Conservation (phyloP, 1,284 basidiomycete genomes). For the Inonotus hispidus region DNA sequence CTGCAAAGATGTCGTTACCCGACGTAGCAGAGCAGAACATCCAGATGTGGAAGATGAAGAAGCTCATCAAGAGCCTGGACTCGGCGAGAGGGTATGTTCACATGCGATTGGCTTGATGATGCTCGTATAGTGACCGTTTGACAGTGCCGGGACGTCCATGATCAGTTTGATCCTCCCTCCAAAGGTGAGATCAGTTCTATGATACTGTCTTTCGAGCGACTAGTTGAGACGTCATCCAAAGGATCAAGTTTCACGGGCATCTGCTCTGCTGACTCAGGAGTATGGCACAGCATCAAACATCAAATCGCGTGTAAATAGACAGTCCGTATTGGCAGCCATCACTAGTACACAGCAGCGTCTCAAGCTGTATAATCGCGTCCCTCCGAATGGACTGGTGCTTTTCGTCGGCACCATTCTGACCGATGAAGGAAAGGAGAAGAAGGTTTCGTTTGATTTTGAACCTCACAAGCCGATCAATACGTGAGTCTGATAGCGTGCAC, state of each 20-base stretch:
- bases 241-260: constrained; percentile 95
- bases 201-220: constrained; percentile 3
- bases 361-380: constrained; percentile 94
- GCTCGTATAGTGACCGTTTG: constrained; percentile 20
- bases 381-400: constrained; percentile 94
- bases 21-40: constrained; percentile 83
- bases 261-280: constrained; percentile 96
- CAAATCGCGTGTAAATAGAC: constrained; percentile 97
- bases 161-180: constrained; percentile 97
- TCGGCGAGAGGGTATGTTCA: constrained; percentile 75
- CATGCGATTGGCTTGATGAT: constrained; percentile 3
- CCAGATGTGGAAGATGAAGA: constrained; percentile 97
- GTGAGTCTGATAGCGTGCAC: constrained; percentile 40
- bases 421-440: constrained; percentile 99
- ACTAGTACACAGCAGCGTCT: constrained; percentile 98
- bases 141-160: constrained; percentile 95
- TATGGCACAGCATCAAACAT: constrained; percentile 99
- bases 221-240: constrained; percentile 25
- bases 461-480: constrained; percentile 99
- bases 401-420: constrained; percentile 98
- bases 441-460: constrained; percentile 96
- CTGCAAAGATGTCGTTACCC: constrained; percentile 55
- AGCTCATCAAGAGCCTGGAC: constrained; percentile 95
- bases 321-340: constrained; percentile 96
- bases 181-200: constrained; percentile 49